Percentiles rank a stretch among this genome's conserved stretches.
phyloP scores from a whole-genome alignment of 306 rosid species.

The Quercus cerris region DNA sequence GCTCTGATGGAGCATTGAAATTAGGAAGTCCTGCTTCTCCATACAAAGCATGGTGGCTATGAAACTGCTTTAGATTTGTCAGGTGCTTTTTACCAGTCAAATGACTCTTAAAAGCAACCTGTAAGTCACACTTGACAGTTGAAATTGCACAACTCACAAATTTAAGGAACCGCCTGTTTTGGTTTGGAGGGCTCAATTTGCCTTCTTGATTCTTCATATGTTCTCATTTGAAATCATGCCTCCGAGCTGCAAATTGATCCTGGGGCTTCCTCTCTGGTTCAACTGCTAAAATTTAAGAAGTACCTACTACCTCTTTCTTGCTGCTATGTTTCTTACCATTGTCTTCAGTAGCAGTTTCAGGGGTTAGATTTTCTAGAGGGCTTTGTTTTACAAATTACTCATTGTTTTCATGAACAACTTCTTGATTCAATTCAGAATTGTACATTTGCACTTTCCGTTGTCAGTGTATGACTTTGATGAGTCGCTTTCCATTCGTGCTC shows the following conservation, averaged over 20 bases:
- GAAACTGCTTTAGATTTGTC: constrained; percentile 48
- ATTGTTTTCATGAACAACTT: constrained; percentile 31
- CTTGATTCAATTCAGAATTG: constrained; percentile 42
- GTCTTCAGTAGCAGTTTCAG: constrained; percentile 35
- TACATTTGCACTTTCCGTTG: constrained; percentile 42
- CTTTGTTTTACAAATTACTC: constrained; percentile 25
- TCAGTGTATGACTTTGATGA: constrained; percentile 40
- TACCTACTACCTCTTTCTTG: constrained; percentile 34
- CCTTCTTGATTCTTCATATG: constrained; percentile 52
- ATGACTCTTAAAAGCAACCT: constrained; percentile 63
- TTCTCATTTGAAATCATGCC: constrained; percentile 49
- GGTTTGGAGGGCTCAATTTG: constrained; percentile 44
- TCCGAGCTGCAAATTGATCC: constrained; percentile 41
- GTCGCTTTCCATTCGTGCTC: constrained; percentile 47
- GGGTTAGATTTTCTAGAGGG: constrained; percentile 24
- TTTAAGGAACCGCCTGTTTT: constrained; percentile 35
- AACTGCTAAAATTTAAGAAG: constrained; percentile 35
- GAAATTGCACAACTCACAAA: constrained; percentile 64
- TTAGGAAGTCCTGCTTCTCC: constrained; percentile 47
- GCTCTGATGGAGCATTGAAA: constrained; percentile 8
- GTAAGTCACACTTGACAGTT: constrained; percentile 64
- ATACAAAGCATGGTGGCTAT: constrained; percentile 39
- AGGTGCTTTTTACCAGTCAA: constrained; percentile 66
- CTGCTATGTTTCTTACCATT: constrained; percentile 36
- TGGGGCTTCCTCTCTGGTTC: constrained; percentile 29